Percentiles rank a stretch among this genome's conserved stretches.
phyloP scores from a whole-genome alignment of 495 filamentous ascomycete genomes.

The Elasticomyces elasticus region DNA sequence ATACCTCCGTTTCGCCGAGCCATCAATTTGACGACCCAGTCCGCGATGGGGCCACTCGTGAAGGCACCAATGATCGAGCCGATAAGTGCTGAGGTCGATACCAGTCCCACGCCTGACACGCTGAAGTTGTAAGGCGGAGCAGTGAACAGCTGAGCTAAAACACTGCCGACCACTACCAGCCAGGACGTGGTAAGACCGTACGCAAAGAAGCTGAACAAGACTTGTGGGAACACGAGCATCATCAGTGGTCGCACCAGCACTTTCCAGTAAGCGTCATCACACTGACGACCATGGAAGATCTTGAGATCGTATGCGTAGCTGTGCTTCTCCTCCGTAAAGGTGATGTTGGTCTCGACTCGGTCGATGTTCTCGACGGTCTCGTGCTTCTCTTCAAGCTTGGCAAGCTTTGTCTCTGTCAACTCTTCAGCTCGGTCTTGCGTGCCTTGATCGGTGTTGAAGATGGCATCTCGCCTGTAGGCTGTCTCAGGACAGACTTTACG shows the following conservation, averaged over 20 bases:
- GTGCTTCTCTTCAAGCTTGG: neutral
- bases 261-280: conserved; percentile 40
- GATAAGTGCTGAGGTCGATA: conserved; percentile 41
- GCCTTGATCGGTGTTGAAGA: conserved; percentile 15
- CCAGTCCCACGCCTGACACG: conserved; percentile 40
- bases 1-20: conserved; percentile 35
- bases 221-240: conserved; percentile 44
- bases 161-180: conserved; percentile 45
- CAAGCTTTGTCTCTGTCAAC: conserved; percentile 4
- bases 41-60: conserved; percentile 41
- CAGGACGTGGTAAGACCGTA: conserved; percentile 43
- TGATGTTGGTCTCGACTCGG: conserved; percentile 3
- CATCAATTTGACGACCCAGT: conserved; percentile 39
- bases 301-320: conserved; percentile 27
- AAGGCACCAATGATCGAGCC: conserved; percentile 40
- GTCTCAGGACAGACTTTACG: conserved; percentile 48
- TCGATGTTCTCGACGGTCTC: conserved; percentile 1
- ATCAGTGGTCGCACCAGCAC: conserved; percentile 41
- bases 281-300: conserved; percentile 34
- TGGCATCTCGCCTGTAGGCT: conserved; percentile 34
- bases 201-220: conserved; percentile 44
- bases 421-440: conserved; percentile 11
- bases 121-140: conserved; percentile 44
- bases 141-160: conserved; percentile 41
- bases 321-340: conserved; percentile 19